Percentiles rank a stretch among this genome's conserved stretches.
These are phyloP conservation scores for Polytrichum formosum DNA, from an alignment of 225 moss, liverwort and hornwort genomes.

Conservation along the genomic window DNA sequence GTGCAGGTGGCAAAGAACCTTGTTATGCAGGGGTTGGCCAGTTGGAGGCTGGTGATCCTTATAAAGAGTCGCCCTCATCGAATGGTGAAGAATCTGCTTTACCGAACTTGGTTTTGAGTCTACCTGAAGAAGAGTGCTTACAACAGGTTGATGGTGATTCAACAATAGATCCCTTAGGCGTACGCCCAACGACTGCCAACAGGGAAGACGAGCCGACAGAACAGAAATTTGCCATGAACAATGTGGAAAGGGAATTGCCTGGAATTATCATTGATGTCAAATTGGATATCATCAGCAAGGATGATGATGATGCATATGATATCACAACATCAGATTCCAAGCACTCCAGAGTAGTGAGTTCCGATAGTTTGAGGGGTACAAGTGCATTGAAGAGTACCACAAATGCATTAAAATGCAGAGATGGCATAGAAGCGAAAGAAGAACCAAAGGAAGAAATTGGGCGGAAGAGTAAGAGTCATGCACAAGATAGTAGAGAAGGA, in stretches of 20 bases:
- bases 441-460: neutral
- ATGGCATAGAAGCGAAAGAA: neutral
- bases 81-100: neutral
- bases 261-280: conserved; percentile 16
- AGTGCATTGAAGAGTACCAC: neutral
- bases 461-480: neutral
- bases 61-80: neutral
- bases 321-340: neutral
- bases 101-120: neutral
- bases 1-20: neutral
- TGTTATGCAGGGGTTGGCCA: neutral
- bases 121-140: neutral
- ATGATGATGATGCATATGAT: neutral
- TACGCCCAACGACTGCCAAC: too few relatives aligned
- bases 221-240: neutral
- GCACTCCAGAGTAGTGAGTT: neutral
- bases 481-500: neutral
- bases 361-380: neutral
- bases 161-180: too few relatives aligned
- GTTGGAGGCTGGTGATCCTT: conserved; percentile 9
- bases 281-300: conserved; percentile 9
- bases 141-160: conserved; percentile 1
- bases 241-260: neutral
- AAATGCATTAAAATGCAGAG: conserved; percentile 3
- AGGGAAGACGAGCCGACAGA: too few relatives aligned